These are phyloP conservation scores for Kodamaea kaohsiungensis DNA, from an alignment of 805 yeast genomes.

Conservation along the genomic window DNA sequence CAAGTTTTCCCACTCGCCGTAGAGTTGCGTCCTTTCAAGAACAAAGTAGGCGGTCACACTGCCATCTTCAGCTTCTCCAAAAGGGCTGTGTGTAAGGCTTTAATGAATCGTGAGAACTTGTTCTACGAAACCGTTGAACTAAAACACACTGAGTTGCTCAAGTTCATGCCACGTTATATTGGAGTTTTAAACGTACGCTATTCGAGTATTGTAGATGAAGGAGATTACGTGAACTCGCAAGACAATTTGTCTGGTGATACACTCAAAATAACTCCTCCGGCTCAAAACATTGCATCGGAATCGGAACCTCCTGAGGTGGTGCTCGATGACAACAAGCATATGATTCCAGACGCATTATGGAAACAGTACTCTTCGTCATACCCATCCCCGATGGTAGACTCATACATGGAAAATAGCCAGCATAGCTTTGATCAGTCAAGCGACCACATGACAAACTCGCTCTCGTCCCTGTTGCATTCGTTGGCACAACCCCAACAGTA, in stretches of 20 bases:
- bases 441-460: slow-evolving; percentile 1
- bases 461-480: slow-evolving; percentile 2
- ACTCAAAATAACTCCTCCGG: slow-evolving; percentile 5
- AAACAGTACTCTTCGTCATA: slow-evolving; percentile 51
- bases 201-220: slow-evolving; percentile 46
- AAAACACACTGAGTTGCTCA: slow-evolving; percentile 70
- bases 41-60: slow-evolving; percentile 98
- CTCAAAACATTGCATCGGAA: slow-evolving; percentile 9
- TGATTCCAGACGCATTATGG: slow-evolving; percentile 81
- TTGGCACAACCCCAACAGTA: background rate
- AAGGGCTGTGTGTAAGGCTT: slow-evolving; percentile 90
- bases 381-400: slow-evolving; percentile 17
- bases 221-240: slow-evolving; percentile 18
- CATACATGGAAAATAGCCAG: slow-evolving; percentile 10
- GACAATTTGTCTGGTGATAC: slow-evolving; percentile 21
- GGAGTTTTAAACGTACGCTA: slow-evolving; percentile 94
- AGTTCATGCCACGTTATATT: slow-evolving; percentile 90
- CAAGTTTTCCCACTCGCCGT: slow-evolving; percentile 70
- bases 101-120: slow-evolving; percentile 83
- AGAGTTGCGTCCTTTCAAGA: slow-evolving; percentile 85
- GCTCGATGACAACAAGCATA: slow-evolving; percentile 87
- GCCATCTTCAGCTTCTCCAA: slow-evolving; percentile 91
- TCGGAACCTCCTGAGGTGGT: slow-evolving; percentile 73
- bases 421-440: slow-evolving; percentile 5
- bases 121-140: slow-evolving; percentile 91